Conservation (phyloP, 106 monocot species). For the Hemerocallis citrina region DNA sequence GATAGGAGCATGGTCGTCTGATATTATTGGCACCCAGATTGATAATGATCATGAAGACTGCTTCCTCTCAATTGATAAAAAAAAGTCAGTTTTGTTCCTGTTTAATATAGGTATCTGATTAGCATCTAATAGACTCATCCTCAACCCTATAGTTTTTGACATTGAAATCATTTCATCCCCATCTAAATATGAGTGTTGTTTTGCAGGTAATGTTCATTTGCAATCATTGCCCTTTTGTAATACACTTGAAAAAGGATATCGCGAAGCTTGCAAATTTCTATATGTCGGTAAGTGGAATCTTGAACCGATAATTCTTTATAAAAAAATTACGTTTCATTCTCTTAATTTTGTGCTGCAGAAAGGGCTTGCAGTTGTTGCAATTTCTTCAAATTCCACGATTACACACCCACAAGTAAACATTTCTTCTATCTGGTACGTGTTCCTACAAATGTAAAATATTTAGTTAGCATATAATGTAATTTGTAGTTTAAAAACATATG, state of each 20-base stretch:
- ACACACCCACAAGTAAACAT: conserved; percentile 77
- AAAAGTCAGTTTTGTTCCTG: no score
- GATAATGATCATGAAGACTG: no score
- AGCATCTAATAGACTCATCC: no score
- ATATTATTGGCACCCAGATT: no score
- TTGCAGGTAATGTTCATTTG: conserved; percentile 97
- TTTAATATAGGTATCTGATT: no score
- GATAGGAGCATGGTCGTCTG: no score
- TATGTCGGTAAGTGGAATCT: conserved; percentile 43
- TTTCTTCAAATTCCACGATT: conserved; percentile 74
- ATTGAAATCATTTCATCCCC: neutral
- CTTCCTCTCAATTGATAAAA: no score
- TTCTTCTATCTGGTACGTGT: neutral
- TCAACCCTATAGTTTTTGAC: no score
- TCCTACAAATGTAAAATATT: neutral
- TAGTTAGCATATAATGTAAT: neutral
- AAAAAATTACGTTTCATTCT: neutral
- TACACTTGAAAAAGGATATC: conserved; percentile 82
- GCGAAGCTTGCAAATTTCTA: conserved; percentile 79
- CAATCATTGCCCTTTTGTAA: conserved; percentile 97
- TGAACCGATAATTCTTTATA: neutral
- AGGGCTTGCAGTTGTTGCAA: conserved; percentile 78
- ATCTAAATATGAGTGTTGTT: conserved; percentile 4
- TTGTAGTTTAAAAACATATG: no score
- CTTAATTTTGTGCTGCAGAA: conserved; percentile 53